Base-by-base conservation (phyloP, 2,329 filamentous ascomycete genomes). In the Dryadomyces quercus-mongolicae region DNA sequence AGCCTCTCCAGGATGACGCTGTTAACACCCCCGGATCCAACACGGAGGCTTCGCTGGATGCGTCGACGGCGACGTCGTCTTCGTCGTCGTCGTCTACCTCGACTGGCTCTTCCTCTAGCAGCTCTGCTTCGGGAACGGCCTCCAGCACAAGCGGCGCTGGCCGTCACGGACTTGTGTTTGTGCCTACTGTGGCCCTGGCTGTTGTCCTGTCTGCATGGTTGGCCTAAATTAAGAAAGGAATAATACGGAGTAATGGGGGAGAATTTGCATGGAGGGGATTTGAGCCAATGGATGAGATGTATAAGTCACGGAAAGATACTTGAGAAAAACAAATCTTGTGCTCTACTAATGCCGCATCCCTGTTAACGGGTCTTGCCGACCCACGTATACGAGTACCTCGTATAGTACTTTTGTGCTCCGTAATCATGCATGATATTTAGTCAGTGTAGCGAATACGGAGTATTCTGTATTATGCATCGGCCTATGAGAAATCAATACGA, bases 21-120 rank as follows among this genome's bases (percentile, higher is more conserved):
- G 67, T 68, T 61, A 78, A 78, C 68, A 65, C 65, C 59, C 66
- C 69, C 13, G 74, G 74, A 61, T 70, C 65, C 61, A 75, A 74
- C 65, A 58, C 34, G 21, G 55, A 54, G 36, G 53, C 57, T 21
- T 40, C 36, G 36, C 10, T 40, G 36, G 57, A 48, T 51, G 49
- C 57, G 2, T 51, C 44, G 51, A 49, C 54, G 21, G 51, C 56
- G 59, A 66, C 31, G 4, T 52, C 51, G 20, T 40, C 31, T 4
- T 31, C 46, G 7, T 31, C 49, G 18, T 25, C 49, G 16, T 18
- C 51, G 5, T 42, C 56, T 5, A 43, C 57, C 2, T 51, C 57
- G 3, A 45, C 46, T 20, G 15, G 13, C 40, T 21, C 31, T 36
- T 42, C 49, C 5, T 42, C 51, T 34, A 15, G 43, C 15, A 34